A percentile compares a stretch with the other conserved stretches of the same genome.
Conservation (phyloP, 768 basidiomycete genomes). For the Clathrus columnatus region DNA sequence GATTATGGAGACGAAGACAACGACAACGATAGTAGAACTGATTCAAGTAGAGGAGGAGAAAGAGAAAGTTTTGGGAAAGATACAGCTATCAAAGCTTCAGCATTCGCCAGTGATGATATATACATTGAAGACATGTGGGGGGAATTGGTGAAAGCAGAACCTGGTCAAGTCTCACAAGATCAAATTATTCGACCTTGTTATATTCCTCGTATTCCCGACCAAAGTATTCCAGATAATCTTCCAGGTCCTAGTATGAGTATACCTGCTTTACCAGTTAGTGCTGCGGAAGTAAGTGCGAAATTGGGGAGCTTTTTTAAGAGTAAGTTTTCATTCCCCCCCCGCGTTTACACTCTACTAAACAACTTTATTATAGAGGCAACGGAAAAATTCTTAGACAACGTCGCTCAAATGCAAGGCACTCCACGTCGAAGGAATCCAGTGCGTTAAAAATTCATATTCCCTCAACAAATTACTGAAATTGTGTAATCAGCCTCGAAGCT, state of each 20-base stretch:
- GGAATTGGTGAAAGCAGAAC: constrained; percentile 4
- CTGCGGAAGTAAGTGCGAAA: neutral
- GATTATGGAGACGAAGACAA: neutral
- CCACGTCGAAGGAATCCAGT: neutral
- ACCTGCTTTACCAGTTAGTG: neutral
- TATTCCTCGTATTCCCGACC: neutral
- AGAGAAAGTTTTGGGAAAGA: constrained; percentile 1
- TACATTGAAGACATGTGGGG: constrained; percentile 10
- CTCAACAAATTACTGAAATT: too few relatives aligned
- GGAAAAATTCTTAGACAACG: neutral
- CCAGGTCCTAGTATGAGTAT: neutral
- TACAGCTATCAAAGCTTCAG: constrained; percentile 5
- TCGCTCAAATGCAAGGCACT: neutral
- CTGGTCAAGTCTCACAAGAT: neutral
- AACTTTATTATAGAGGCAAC: neutral
- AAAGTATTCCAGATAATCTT: neutral
- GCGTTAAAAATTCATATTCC: too few relatives aligned
- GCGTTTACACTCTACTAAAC: neutral
- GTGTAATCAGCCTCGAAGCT: neutral
- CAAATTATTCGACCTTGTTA: neutral
- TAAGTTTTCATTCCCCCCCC: neutral
- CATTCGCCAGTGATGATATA: constrained; percentile 7
- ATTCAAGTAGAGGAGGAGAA: neutral
- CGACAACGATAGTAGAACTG: neutral
- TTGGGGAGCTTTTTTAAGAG: neutral